phyloP scores from a whole-genome alignment of 768 basidiomycete species.

The Tephrocybe rancida region DNA sequence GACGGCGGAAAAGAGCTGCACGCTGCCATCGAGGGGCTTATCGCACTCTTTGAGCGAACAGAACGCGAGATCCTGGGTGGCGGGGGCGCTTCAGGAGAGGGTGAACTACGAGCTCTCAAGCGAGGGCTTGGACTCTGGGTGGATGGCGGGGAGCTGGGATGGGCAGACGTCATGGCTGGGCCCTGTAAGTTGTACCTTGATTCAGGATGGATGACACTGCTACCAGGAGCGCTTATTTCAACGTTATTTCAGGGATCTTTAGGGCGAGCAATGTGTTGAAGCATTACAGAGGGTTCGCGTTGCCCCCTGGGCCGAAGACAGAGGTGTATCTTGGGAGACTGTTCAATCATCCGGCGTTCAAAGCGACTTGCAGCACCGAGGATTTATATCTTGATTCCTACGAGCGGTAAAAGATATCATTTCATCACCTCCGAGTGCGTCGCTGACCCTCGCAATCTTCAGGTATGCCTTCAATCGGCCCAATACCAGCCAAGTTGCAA shows the following conservation, averaged over 20 bases:
- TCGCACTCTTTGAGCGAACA: slow-evolving; percentile 57
- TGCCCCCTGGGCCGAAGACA: slow-evolving; percentile 52
- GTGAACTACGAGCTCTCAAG: slow-evolving; percentile 36
- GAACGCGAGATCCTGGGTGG: slow-evolving; percentile 43
- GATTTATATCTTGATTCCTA: slow-evolving; percentile 72
- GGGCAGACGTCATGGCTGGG: slow-evolving; percentile 67
- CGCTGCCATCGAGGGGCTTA: slow-evolving; percentile 50
- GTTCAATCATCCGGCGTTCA: slow-evolving; percentile 64
- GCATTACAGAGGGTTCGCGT: slow-evolving; percentile 67
- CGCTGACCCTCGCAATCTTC: not conserved
- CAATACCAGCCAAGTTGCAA: slow-evolving; percentile 76
- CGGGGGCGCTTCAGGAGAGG: slow-evolving; percentile 42
- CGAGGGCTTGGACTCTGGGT: slow-evolving; percentile 62
- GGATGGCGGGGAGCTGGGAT: slow-evolving; percentile 56
- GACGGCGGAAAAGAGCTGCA: slow-evolving; percentile 55
- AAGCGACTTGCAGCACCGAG: slow-evolving; percentile 67
- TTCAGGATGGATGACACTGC: not conserved
- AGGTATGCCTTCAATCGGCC: slow-evolving; percentile 81
- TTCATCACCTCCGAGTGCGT: not conserved
- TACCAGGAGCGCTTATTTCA: not conserved
- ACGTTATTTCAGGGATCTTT: slow-evolving; percentile 57
- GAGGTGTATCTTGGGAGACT: slow-evolving; percentile 54
- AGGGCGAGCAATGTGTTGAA: slow-evolving; percentile 63
- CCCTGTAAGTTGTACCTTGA: slow-evolving; percentile 53
- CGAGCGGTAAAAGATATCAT: slow-evolving; percentile 46